Evolutionary conservation across 2,329 filamentous ascomycete genomes (phyloP).

Genomic region (Penicillium sumatraense): DNA sequence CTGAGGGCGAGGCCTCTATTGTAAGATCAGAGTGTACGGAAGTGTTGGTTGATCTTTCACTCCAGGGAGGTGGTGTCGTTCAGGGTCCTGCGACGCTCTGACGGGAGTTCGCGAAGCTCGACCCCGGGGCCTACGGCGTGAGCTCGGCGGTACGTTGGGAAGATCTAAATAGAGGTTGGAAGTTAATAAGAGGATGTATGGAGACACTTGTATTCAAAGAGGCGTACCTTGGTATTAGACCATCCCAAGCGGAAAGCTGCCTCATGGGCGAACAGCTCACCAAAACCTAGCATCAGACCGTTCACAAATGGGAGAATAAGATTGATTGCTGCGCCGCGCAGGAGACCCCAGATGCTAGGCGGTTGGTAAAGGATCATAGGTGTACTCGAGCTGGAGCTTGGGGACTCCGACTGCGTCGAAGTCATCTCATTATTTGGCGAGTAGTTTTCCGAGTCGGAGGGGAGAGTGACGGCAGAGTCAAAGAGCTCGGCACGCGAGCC

Average conservation of each 20-base stretch:
- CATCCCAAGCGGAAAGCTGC: slow-evolving; percentile 91
- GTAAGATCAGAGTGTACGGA: neutral
- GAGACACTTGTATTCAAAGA: neutral
- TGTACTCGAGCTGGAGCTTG: slow-evolving; percentile 42
- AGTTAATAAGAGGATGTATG: neutral
- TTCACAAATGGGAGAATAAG: slow-evolving; percentile 95
- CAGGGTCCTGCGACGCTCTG: slow-evolving; percentile 59
- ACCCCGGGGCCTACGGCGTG: slow-evolving; percentile 80
- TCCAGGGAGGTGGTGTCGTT: slow-evolving; percentile 72
- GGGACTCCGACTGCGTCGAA: slow-evolving; percentile 23
- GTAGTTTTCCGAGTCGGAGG: slow-evolving; percentile 55
- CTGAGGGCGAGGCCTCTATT: neutral
- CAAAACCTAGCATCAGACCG: slow-evolving; percentile 97
- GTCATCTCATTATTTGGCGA: slow-evolving; percentile 46
- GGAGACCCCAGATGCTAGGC: slow-evolving; percentile 81
- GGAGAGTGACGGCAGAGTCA: slow-evolving; percentile 50
- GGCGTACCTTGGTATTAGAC: slow-evolving; percentile 87
- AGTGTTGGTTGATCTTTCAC: slow-evolving; percentile 40
- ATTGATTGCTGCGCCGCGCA: slow-evolving; percentile 92
- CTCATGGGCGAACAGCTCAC: slow-evolving; percentile 95
- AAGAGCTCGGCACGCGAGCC: slow-evolving; percentile 44
- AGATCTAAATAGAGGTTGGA: slow-evolving; percentile 50
- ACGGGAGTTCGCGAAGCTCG: slow-evolving; percentile 72
- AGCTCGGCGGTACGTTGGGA: slow-evolving; percentile 63
- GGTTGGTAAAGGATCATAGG: slow-evolving; percentile 73